Evolutionary conservation across 805 yeast genomes (phyloP), one percentile per base, ranked within the genome.

Genomic region (Myxozyma monticola): DNA sequence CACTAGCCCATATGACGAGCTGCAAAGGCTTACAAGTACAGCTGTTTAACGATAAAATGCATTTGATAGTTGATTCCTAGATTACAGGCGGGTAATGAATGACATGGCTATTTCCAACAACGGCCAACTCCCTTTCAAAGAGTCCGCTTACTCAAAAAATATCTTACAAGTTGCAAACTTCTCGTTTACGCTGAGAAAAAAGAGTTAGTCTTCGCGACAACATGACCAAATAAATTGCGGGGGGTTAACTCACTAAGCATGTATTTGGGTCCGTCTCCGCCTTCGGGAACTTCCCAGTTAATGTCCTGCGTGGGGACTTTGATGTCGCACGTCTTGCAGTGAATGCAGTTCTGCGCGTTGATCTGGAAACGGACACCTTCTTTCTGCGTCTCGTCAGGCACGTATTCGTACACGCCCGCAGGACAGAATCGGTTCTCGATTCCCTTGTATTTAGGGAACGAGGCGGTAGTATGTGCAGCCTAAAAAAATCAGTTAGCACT

Each of bases 261-360:
- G 35, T 93, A 93, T 69, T 93, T 93, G 49, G 99, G 99, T 12
- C 99, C 99, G 68, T 86, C 99, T 26, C 98, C 97, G 54, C 99
- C 98, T 73, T 93, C 98, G 6, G 99, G 99, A n/a, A 88, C 96
- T 10, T 83, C 79, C 99, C 99, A 93, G 65, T 80, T 77, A 56
- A 93, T 93, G 65, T 90, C 96, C 70, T 91, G 96, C 0, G 88
- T 76, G 6, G 99, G 99, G 8, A 85, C 95, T 70, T 93, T 93
- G 68, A 93, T 93, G 70, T 93, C 99, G 74, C 99, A 55, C 14
- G 58, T 91, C 71, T 93, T 93, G 74, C 99, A 93, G 69, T 93
- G 99, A 59, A 93, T 90, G 74, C 99, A 93, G 70, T 93, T 93
- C 71, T 93, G 99, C 18, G 96, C 80, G 71, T 93, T 93, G 70